Percentiles rank a stretch among this genome's conserved stretches.
phyloP scores from a whole-genome alignment of 1,139 yeast genomes.

The Blastobotrys arbuscula region DNA sequence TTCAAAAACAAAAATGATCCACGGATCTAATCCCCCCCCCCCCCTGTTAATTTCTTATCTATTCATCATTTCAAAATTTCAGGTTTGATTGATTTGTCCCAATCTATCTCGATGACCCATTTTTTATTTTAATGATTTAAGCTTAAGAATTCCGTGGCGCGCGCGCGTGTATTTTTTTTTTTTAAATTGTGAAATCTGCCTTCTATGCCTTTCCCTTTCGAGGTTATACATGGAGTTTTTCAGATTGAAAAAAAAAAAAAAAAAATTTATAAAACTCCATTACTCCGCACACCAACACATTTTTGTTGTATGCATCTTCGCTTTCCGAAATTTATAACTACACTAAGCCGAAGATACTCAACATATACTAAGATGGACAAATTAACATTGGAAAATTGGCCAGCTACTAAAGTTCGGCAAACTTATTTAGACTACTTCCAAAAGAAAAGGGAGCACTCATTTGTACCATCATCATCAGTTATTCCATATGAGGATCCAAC shows the following conservation, averaged over 20 bases:
- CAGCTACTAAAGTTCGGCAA: slow-evolving; percentile 54
- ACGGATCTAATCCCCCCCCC: too few species aligned
- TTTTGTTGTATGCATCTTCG: slow-evolving; percentile 4
- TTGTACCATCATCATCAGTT: slow-evolving; percentile 88
- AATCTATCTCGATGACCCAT: not conserved
- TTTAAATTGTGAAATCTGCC: too few species aligned
- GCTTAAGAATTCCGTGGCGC: too few species aligned
- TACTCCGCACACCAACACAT: not conserved
- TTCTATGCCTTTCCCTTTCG: too few species aligned
- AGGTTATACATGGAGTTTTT: too few species aligned
- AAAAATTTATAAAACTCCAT: not conserved
- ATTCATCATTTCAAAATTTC: too few species aligned
- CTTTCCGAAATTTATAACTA: not conserved
- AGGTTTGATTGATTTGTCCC: too few species aligned
- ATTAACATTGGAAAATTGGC: slow-evolving; percentile 7
- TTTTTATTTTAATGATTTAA: not conserved
- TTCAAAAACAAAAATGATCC: too few species aligned
- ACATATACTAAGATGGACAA: not conserved
- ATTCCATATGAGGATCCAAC: slow-evolving; percentile 98
- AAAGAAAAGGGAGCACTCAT: slow-evolving; percentile 58
- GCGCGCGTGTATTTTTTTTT: too few species aligned
- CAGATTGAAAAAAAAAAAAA: not conserved
- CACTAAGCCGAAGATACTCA: not conserved
- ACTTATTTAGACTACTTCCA: slow-evolving; percentile 82
- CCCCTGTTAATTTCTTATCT: too few species aligned